phyloP scores from a whole-genome alignment of 495 filamentous ascomycete species.

The Penicillium samsonianum region DNA sequence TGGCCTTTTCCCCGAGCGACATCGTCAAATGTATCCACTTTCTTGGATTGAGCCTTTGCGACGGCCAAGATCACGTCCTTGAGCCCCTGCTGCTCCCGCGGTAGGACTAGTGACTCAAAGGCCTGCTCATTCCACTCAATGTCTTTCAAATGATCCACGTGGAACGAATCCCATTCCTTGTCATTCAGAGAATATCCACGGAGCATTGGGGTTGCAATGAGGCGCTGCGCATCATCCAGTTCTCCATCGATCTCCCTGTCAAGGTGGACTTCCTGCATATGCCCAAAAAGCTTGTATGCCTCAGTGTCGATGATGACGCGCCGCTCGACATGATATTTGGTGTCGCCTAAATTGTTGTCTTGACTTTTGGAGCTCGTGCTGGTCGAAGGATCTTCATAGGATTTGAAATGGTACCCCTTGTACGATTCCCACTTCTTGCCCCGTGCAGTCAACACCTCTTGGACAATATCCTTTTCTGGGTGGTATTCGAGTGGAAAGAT shows the following conservation, averaged over 20 bases:
- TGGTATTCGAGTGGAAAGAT: conserved; percentile 61
- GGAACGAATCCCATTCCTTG: conserved; percentile 47
- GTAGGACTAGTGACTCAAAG: conserved; percentile 58
- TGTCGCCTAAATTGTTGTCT: conserved; percentile 38
- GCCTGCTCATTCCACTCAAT: conserved; percentile 55
- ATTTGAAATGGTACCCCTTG: conserved; percentile 63
- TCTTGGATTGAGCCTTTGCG: conserved; percentile 32
- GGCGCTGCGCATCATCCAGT: conserved; percentile 19
- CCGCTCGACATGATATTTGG: conserved; percentile 53
- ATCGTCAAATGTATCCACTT: conserved; percentile 32
- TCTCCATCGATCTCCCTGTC: conserved; percentile 2
- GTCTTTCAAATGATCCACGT: conserved; percentile 38
- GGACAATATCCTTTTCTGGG: conserved; percentile 30
- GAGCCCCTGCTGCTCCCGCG: conserved; percentile 24
- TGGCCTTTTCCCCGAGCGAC: conserved; percentile 37
- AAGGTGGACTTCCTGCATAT: conserved; percentile 34
- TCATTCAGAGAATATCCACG: conserved; percentile 32
- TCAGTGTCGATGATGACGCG: conserved; percentile 58
- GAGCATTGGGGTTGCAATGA: conserved; percentile 25
- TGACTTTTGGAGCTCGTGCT: neutral
- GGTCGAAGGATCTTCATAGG: conserved; percentile 56
- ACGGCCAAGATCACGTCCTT: conserved; percentile 36
- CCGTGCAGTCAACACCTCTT: conserved; percentile 40
- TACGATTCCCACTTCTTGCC: conserved; percentile 54
- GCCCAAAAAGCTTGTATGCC: conserved; percentile 36